phyloP scores from a whole-genome alignment of 2,329 filamentous ascomycete species.

The Aspergillus tamarii region DNA sequence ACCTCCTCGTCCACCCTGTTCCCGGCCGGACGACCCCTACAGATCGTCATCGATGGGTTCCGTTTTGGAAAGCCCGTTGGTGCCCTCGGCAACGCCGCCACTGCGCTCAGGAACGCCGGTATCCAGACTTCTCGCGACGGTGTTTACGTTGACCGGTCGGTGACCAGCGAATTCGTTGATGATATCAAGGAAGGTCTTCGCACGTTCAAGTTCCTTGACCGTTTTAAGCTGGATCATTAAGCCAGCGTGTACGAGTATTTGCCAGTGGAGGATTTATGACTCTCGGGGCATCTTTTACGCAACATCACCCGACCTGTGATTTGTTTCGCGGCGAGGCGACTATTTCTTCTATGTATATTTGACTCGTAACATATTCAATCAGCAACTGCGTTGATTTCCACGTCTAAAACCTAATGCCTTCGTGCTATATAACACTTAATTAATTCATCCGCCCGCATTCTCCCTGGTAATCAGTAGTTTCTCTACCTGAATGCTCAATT shows the following conservation, averaged over 20 bases:
- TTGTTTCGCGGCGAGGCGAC: neutral
- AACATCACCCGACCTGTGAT: neutral
- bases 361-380: constrained; percentile 1
- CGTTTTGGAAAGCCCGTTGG: constrained; percentile 72
- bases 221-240: constrained; percentile 61
- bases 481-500: neutral
- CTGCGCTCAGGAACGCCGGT: constrained; percentile 47
- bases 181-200: constrained; percentile 62
- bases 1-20: constrained; percentile 60
- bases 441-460: too few relatives aligned
- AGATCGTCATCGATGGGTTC: constrained; percentile 67
- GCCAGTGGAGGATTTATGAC: neutral
- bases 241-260: neutral
- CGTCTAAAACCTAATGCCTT: too few relatives aligned
- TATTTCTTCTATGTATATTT: constrained; percentile 3
- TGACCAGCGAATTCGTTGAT: constrained; percentile 45
- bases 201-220: constrained; percentile 67
- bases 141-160: constrained; percentile 36
- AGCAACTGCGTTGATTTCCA: too few relatives aligned
- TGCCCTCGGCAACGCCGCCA: constrained; percentile 55
- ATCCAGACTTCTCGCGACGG: constrained; percentile 44
- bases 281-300: neutral
- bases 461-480: too few relatives aligned
- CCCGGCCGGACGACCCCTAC: constrained; percentile 64
- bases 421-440: too few relatives aligned